Conservation (phyloP, 192 early-diverging fungal species). For the Coemansia sp. region DNA sequence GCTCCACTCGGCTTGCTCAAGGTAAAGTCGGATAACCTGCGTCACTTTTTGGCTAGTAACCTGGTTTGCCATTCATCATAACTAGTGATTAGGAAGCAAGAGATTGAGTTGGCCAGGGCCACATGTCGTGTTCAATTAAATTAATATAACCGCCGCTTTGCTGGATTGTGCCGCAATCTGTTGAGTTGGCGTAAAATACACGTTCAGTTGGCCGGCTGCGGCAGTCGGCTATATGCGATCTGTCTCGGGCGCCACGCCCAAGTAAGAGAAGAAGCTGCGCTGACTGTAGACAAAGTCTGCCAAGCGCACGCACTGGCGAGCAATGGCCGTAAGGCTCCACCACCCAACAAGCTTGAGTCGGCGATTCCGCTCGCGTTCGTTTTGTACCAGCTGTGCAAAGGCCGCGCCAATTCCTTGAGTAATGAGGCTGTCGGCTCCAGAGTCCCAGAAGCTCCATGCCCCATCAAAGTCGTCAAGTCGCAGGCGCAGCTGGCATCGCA, state of each 20-base stretch:
- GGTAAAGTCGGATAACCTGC: conserved; percentile 26
- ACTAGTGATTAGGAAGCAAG: not conserved
- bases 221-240: conserved; percentile 10
- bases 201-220: too few species aligned
- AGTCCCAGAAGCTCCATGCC: conserved; percentile 86
- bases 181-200: too few species aligned
- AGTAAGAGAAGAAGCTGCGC: conserved; percentile 65
- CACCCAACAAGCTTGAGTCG: conserved; percentile 82
- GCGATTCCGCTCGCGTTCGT: conserved; percentile 77
- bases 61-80: not conserved
- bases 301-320: conserved; percentile 62
- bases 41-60: conserved; percentile 27
- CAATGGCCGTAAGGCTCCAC: conserved; percentile 80
- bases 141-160: too few species aligned
- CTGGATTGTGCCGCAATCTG: too few species aligned
- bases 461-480: conserved; percentile 84
- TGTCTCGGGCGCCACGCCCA: conserved; percentile 17
- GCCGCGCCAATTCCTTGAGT: conserved; percentile 80
- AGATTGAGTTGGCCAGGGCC: too few species aligned
- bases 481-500: conserved; percentile 76
- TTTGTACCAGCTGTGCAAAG: conserved; percentile 68
- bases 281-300: conserved; percentile 71
- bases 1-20: conserved; percentile 40
- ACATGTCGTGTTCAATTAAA: not conserved
- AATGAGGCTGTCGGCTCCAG: conserved; percentile 67